phyloP scores from a whole-genome alignment of 176 grass and related monocot species.

The Otatea glauca region DNA sequence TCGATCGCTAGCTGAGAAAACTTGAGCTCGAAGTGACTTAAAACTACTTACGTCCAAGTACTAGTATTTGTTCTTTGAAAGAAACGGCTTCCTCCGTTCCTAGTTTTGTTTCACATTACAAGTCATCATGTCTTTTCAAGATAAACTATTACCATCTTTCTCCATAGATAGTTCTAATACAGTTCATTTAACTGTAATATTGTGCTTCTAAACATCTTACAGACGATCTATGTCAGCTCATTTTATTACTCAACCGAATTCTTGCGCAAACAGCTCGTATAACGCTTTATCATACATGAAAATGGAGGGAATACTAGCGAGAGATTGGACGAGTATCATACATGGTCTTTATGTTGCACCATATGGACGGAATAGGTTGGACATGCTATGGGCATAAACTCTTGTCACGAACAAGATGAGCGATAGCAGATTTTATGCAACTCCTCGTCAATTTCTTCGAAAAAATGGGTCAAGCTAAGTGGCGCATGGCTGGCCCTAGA shows the following conservation, averaged over 20 bases:
- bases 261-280: background rate
- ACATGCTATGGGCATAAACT: conserved; percentile 14
- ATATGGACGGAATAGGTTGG: background rate
- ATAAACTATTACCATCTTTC: background rate
- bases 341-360: background rate
- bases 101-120: background rate
- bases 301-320: background rate
- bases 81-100: background rate
- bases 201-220: background rate
- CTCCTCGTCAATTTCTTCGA: conserved; percentile 56
- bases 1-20: background rate
- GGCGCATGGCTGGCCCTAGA: conserved; percentile 48
- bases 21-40: background rate
- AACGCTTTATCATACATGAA: background rate
- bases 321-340: conserved; percentile 5
- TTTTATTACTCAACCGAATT: background rate
- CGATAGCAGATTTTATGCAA: conserved; percentile 1
- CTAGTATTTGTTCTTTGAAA: background rate
- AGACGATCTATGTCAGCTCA: background rate
- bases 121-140: background rate
- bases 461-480: conserved; percentile 10
- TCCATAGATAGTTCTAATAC: background rate
- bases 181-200: background rate
- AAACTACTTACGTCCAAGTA: background rate
- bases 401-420: conserved; percentile 30